Conservation (phyloP, 768 basidiomycete species). For the Hebeloma cylindrosporum region DNA sequence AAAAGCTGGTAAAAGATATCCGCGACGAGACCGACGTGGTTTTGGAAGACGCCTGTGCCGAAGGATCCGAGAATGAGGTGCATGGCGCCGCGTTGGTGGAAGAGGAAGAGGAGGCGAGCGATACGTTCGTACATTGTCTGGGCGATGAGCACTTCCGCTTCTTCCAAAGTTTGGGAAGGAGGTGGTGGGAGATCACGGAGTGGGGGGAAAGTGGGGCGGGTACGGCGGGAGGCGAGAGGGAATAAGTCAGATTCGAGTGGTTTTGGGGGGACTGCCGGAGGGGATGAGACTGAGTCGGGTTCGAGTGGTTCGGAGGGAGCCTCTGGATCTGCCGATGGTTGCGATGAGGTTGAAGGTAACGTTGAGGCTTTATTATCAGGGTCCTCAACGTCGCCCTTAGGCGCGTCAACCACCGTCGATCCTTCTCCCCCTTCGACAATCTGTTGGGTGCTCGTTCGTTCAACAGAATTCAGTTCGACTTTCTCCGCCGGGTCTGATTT, state of each 20-base stretch:
- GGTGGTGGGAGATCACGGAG: conserved; percentile 9
- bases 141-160: conserved; percentile 40
- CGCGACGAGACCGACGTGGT: conserved; percentile 58
- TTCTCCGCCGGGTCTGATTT: no score
- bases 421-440: no score
- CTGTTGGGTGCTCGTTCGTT: no score
- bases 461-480: no score
- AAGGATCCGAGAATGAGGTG: conserved; percentile 72
- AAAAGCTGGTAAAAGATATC: conserved; percentile 66
- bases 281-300: conserved; percentile 4
- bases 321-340: no score
- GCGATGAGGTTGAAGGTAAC: no score
- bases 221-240: not conserved
- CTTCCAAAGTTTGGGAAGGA: no score
- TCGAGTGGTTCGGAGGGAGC: no score
- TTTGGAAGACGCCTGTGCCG: conserved; percentile 77
- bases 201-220: not conserved
- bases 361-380: no score
- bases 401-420: no score
- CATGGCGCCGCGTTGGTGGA: conserved; percentile 58
- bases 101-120: conserved; percentile 62
- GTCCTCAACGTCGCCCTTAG: no score
- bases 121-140: conserved; percentile 68
- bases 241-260: not conserved
- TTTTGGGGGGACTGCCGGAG: not conserved